A percentile compares a stretch with the other conserved stretches of the same genome.
Evolutionary conservation across 179 eudicot genomes (phyloP).

Genomic region (Heliamphora pulchella): DNA sequence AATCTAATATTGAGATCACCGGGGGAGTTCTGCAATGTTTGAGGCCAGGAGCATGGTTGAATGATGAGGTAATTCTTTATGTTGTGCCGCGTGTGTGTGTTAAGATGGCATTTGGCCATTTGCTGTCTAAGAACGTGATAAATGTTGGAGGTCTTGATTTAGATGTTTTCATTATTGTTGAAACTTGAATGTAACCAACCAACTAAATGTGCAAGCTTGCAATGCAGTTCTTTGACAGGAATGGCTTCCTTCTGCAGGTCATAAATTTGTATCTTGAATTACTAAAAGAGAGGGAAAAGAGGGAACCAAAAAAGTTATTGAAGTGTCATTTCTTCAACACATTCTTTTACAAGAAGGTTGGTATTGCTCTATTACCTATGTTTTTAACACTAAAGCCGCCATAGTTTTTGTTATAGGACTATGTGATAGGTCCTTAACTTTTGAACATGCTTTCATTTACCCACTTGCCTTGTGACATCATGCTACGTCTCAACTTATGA

Average conservation of each 20-base stretch:
- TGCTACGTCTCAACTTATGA: neutral
- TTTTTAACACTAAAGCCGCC: neutral
- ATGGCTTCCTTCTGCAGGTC: conserved; percentile 45
- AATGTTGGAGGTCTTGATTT: neutral
- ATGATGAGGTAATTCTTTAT: conserved; percentile 61
- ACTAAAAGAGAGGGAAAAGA: conserved; percentile 87
- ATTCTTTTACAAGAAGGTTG: conserved; percentile 91
- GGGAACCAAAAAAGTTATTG: conserved; percentile 72
- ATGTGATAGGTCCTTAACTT: neutral
- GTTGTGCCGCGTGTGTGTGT: neutral
- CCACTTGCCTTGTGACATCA: neutral
- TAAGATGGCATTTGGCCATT: neutral
- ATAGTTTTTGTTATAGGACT: neutral
- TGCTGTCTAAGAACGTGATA: neutral
- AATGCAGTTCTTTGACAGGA: neutral
- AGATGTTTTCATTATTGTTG: neutral
- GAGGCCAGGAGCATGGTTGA: conserved; percentile 76
- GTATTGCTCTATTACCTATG: conserved; percentile 23
- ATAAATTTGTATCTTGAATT: conserved; percentile 76
- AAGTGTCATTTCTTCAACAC: conserved; percentile 97
- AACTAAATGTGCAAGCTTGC: neutral
- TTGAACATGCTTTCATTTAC: neutral
- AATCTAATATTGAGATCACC: conserved; percentile 79
- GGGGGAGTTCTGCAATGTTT: conserved; percentile 69
- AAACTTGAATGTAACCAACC: neutral